A percentile compares a stretch with the other conserved stretches of the same genome.
phyloP scores from a whole-genome alignment of 768 basidiomycete species.

The Lactifluus rugatus region DNA sequence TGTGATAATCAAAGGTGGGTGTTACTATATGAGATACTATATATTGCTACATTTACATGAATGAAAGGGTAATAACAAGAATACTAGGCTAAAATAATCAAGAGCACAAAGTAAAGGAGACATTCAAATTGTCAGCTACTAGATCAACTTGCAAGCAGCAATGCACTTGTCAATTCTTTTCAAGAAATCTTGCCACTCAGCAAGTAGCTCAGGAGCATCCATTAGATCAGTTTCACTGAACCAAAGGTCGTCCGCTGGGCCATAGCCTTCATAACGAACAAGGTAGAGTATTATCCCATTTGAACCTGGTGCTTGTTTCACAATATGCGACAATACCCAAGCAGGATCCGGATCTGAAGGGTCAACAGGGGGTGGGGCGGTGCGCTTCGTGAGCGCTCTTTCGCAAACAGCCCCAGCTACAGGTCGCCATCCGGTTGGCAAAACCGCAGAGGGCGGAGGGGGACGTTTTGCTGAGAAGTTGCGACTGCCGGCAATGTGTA shows the following conservation, averaged over 20 bases:
- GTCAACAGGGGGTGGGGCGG: conserved; percentile 19
- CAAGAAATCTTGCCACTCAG: conserved; percentile 20
- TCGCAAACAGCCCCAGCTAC: conserved; percentile 3
- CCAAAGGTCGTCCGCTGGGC: conserved; percentile 25
- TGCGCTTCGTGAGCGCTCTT: conserved; percentile 7
- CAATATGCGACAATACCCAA: conserved; percentile 27
- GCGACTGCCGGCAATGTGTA: conserved; percentile 25
- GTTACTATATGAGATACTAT: no score
- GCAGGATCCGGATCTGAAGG: conserved; percentile 17
- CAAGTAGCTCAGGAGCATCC: conserved; percentile 22
- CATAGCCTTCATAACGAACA: conserved; percentile 26
- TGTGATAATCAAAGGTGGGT: no score
- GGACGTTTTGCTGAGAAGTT: conserved; percentile 17
- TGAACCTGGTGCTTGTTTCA: conserved; percentile 20
- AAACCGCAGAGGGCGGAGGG: conserved; percentile 24
- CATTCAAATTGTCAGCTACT: background rate
- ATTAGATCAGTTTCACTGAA: conserved; percentile 18
- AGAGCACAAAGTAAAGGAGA: no score
- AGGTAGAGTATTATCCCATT: conserved; percentile 17
- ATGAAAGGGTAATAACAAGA: no score
- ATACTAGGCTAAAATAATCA: no score
- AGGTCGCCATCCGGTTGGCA: conserved; percentile 22
- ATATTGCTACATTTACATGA: no score
- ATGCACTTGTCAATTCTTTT: conserved; percentile 15
- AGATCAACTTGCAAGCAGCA: background rate